These are phyloP conservation scores for Samsoniella hepiali DNA, from an alignment of 2,329 filamentous ascomycete genomes.

Conservation along the genomic window DNA sequence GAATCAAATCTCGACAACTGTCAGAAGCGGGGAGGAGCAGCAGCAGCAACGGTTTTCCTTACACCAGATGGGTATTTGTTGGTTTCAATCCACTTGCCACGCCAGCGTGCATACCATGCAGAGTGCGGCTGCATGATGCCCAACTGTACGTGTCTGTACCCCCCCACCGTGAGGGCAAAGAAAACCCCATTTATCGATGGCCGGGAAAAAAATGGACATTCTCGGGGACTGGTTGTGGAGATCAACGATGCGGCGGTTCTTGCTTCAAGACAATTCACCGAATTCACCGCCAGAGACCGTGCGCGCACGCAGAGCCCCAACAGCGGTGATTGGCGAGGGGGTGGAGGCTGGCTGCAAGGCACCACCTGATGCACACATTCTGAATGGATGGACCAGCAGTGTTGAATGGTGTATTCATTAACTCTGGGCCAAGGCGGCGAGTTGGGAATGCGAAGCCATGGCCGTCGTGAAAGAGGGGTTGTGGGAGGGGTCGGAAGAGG, in stretches of 20 bases:
- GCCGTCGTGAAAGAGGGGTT: neutral
- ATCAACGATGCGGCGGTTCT: neutral
- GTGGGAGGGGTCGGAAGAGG: constrained; percentile 1
- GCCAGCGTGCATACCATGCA: neutral
- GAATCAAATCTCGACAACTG: neutral
- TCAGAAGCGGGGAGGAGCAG: neutral
- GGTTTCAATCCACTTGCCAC: neutral
- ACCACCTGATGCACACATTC: neutral
- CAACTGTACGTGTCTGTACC: neutral
- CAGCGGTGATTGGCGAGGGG: neutral
- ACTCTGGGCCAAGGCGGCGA: neutral
- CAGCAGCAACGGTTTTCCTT: neutral
- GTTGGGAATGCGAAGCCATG: neutral
- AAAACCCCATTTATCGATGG: neutral
- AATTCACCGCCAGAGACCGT: constrained; percentile 17
- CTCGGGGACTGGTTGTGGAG: neutral
- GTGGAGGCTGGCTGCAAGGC: constrained; percentile 4
- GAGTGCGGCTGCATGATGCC: neutral
- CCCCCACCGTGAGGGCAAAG: neutral
- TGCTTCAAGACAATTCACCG: constrained; percentile 3
- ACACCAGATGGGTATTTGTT: neutral
- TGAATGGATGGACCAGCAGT: no score
- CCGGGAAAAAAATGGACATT: neutral
- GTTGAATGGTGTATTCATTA: no score
- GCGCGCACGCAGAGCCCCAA: constrained; percentile 12